Base-by-base conservation (phyloP, 164 flowering plant genomes). In the Vitis cinerea region DNA sequence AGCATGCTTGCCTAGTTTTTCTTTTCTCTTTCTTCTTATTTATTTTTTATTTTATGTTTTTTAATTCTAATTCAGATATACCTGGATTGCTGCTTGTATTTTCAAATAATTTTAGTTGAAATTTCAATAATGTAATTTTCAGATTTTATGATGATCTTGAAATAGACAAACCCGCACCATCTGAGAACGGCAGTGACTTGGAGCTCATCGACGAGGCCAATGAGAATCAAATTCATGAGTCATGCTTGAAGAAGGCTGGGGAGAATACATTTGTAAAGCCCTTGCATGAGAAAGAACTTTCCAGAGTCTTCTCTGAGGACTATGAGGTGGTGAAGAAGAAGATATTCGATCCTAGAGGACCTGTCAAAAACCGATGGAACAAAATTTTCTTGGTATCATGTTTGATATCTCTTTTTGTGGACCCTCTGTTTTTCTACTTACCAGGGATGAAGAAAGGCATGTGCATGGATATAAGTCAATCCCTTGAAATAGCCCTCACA, bases 271-370 rank as follows among this genome's bases (percentile, higher is more conserved):
- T 15, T 1, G 67, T 59, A 2, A 78, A 71, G 17, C 19, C 50
- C 8, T 57, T 72, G 15, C 62, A 49, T n/a, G 49, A 63, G 59
- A 75, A 51, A 58, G 69, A 59, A 30, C 84, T 83, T n/a, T 76
- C 78, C 56, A 71, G 83, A 49, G 85, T 84, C 8, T 84, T 84
- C 72, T 79, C 85, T 1, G 88, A 84, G 71, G 84, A 81, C 55
- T 80, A 73, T 53, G 74, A 80, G 1, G 68, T 2, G 10, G 72
- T 59, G 59, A 67, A 71, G 65, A 75, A 31, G 75, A 77, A 49
- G 64, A 71, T 82, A 49, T 52, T 83, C 3, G 88, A 87, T 78
- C 90, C 90, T 30, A 69, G 81, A 54, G 87, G 84, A 59, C 62
- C 72, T 47, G 8, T 53, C 13, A 31, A 72, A 3, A 55, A 61